These are phyloP conservation scores for Boletus sp. DNA, from an alignment of 768 basidiomycete species.

Conservation along the genomic window DNA sequence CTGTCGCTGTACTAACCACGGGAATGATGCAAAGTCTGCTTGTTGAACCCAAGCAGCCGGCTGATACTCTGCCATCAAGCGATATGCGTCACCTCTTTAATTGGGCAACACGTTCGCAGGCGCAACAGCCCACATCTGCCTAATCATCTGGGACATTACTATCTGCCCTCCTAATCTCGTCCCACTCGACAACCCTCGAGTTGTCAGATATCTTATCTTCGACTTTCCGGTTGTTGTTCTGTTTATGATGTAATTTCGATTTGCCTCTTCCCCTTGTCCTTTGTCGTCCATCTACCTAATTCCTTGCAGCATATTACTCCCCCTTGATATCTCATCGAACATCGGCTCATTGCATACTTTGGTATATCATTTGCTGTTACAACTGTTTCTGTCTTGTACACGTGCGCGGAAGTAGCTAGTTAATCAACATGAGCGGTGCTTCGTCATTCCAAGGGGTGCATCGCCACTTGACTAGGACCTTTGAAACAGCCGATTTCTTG, in stretches of 20 bases:
- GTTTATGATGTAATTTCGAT: conserved; percentile 31
- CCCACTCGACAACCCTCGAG: conserved; percentile 1
- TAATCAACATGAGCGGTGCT: conserved; percentile 7
- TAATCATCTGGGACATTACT: conserved; percentile 25
- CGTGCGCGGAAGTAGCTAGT: conserved; percentile 24
- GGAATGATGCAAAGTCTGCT: conserved; percentile 51
- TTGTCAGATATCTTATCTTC: conserved; percentile 18
- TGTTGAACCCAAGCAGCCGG: conserved; percentile 80
- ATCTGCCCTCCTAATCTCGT: conserved; percentile 9
- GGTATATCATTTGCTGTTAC: conserved; percentile 32
- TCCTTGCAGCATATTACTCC: conserved; percentile 17
- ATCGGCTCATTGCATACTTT: conserved; percentile 27
- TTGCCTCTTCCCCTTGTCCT: conserved; percentile 15
- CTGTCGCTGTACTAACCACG: neutral
- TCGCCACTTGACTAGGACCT: no score
- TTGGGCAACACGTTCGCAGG: conserved; percentile 67
- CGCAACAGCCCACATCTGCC: conserved; percentile 38
- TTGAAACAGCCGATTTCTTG: no score
- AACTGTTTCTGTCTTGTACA: conserved; percentile 29
- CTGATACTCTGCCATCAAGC: conserved; percentile 59
- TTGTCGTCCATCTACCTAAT: conserved; percentile 29
- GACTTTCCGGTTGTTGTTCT: conserved; percentile 19
- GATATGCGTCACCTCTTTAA: conserved; percentile 80
- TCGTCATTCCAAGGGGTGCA: no score
- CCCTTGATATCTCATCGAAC: conserved; percentile 26